phyloP scores from a whole-genome alignment of 192 early-diverging fungal species.

The Rhizophagus sp. region DNA sequence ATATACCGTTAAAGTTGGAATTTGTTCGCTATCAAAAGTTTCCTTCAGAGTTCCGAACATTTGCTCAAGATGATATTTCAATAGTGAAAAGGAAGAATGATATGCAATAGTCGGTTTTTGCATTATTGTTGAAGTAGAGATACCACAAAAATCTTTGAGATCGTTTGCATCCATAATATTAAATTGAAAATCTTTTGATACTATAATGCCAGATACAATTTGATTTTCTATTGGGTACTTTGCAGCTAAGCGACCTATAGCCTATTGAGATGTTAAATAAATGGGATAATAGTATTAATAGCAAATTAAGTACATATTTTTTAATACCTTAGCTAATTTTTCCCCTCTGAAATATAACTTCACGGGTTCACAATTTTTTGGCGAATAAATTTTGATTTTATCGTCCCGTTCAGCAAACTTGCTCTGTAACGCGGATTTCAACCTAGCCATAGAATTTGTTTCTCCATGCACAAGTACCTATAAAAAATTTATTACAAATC shows the following conservation, averaged over 20 bases:
- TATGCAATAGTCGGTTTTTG: conserved; percentile 80
- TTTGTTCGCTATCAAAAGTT: conserved; percentile 38
- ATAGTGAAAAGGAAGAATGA: conserved; percentile 72
- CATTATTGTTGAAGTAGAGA: conserved; percentile 72
- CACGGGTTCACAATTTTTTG: conserved; percentile 86
- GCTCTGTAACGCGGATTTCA: conserved; percentile 83
- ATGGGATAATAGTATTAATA: not conserved
- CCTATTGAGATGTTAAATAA: conserved; percentile 39
- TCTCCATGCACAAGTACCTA: conserved; percentile 95
- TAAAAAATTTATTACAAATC: not conserved
- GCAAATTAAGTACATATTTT: not conserved
- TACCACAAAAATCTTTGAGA: conserved; percentile 79
- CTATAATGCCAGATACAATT: conserved; percentile 76
- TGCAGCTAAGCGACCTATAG: conserved; percentile 82
- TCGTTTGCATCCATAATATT: conserved; percentile 81
- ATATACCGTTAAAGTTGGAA: conserved; percentile 39
- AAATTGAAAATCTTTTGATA: conserved; percentile 88
- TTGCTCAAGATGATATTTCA: conserved; percentile 89
- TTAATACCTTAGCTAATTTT: conserved; percentile 81
- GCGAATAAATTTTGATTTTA: conserved; percentile 82
- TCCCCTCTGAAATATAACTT: conserved; percentile 93
- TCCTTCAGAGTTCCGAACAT: conserved; percentile 85
- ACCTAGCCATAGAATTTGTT: conserved; percentile 87
- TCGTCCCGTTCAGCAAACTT: conserved; percentile 79
- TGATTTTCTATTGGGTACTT: conserved; percentile 70